Conservation (phyloP, 441 rosid genomes). For the Adansonia gregorii region DNA sequence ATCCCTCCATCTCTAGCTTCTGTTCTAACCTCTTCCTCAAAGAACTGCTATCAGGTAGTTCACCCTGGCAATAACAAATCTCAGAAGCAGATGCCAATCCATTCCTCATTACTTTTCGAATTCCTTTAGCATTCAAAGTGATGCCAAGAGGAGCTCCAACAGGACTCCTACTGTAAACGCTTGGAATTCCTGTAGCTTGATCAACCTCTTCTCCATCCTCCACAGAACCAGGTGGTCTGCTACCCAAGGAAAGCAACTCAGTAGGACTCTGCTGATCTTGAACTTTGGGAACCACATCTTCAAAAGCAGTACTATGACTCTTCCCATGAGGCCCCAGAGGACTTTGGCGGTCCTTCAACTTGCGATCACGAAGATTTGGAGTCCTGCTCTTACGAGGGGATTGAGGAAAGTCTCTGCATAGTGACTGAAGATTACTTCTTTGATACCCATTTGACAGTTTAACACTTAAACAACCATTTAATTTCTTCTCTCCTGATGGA, state of each 20-base stretch:
- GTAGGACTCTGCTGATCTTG: constrained; percentile 49
- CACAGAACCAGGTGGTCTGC: constrained; percentile 54
- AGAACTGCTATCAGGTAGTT: constrained; percentile 52
- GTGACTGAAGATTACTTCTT: constrained; percentile 43
- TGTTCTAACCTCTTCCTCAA: constrained; percentile 50
- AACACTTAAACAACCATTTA: constrained; percentile 30
- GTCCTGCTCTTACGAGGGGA: constrained; percentile 57
- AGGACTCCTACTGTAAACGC: constrained; percentile 49
- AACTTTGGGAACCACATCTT: constrained; percentile 33
- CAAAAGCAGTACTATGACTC: constrained; percentile 38
- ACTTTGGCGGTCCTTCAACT: constrained; percentile 47
- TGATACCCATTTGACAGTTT: constrained; percentile 45
- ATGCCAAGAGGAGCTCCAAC: constrained; percentile 61
- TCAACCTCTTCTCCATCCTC: constrained; percentile 71
- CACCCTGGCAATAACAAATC: constrained; percentile 41
- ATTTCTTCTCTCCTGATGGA: constrained; percentile 35
- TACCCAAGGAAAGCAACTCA: constrained; percentile 53
- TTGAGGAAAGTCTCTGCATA: constrained; percentile 48
- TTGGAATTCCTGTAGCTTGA: constrained; percentile 47
- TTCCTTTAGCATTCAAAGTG: constrained; percentile 34
- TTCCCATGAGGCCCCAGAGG: constrained; percentile 51
- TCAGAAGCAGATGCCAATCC: constrained; percentile 18
- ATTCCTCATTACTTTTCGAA: constrained; percentile 18
- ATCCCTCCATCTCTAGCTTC: constrained; percentile 45
- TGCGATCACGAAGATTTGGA: constrained; percentile 38